phyloP scores from a whole-genome alignment of 1,284 basidiomycete genomes.

The Irpex lacteus region DNA sequence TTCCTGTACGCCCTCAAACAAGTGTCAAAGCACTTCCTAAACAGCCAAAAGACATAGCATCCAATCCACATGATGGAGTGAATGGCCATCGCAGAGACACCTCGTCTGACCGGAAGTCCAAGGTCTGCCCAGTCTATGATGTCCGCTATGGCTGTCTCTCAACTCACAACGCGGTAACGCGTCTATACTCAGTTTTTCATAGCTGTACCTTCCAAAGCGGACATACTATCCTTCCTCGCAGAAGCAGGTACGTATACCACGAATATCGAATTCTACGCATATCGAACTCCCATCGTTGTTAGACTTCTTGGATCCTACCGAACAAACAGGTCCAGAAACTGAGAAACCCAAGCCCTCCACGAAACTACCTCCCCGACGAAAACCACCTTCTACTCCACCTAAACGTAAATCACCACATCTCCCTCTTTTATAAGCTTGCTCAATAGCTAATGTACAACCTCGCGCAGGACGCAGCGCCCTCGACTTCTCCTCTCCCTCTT shows the following conservation, averaged over 20 bases:
- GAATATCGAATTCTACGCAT: background rate
- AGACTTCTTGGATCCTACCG: background rate
- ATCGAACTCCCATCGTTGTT: background rate
- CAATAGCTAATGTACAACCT: background rate
- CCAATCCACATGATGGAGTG: too few species aligned
- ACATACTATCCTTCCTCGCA: background rate
- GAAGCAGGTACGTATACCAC: background rate
- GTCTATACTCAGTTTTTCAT: too few species aligned
- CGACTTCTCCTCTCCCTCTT: slow-evolving; percentile 3
- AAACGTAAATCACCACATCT: background rate
- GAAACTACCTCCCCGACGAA: background rate
- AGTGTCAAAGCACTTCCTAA: background rate
- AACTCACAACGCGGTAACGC: too few species aligned
- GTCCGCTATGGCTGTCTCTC: too few species aligned
- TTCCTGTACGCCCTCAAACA: background rate
- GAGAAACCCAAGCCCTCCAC: background rate
- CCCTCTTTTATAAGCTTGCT: background rate
- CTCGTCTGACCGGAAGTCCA: background rate
- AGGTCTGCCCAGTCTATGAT: too few species aligned
- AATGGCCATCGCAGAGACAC: too few species aligned
- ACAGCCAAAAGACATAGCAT: background rate
- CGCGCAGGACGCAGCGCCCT: slow-evolving; percentile 3
- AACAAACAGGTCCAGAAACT: background rate
- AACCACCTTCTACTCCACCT: background rate
- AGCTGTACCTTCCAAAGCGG: background rate